phyloP scores from a whole-genome alignment of 1,284 basidiomycete species.

The Waitea zeae region DNA sequence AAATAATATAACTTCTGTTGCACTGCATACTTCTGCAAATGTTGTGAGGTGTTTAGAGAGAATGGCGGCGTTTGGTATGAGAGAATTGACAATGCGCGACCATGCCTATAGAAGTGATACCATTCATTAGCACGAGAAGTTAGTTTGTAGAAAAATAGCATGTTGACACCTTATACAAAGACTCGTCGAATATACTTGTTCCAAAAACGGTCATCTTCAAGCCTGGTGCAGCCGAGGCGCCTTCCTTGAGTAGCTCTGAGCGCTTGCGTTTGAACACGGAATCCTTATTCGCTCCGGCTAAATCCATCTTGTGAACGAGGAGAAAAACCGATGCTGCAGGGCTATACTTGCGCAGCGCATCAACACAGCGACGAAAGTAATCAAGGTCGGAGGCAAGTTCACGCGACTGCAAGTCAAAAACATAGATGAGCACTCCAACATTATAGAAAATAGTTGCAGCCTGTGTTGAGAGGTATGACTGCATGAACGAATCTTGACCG shows the following conservation, averaged over 20 bases:
- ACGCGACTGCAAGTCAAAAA: slow-evolving; percentile 70
- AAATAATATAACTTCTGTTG: slow-evolving; percentile 90
- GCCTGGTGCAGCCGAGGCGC: slow-evolving; percentile 20
- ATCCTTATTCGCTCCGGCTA: slow-evolving; percentile 43
- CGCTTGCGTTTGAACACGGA: slow-evolving; percentile 50
- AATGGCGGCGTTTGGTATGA: slow-evolving; percentile 88
- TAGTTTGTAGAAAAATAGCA: no score
- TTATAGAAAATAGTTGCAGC: slow-evolving; percentile 88
- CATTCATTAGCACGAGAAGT: slow-evolving; percentile 3
- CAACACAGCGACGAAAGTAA: slow-evolving; percentile 79
- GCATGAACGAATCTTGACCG: slow-evolving; percentile 96
- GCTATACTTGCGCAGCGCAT: slow-evolving; percentile 59
- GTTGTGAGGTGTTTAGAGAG: slow-evolving; percentile 76
- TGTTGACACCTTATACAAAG: slow-evolving; percentile 85
- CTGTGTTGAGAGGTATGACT: slow-evolving; percentile 84
- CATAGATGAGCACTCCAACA: slow-evolving; percentile 95
- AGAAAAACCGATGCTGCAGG: slow-evolving; percentile 80
- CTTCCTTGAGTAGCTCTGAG: slow-evolving; percentile 49
- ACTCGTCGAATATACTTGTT: slow-evolving; percentile 98
- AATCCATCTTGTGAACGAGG: slow-evolving; percentile 95
- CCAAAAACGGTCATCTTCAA: slow-evolving; percentile 57
- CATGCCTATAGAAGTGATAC: slow-evolving; percentile 50
- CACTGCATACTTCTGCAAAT: slow-evolving; percentile 73
- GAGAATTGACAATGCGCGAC: slow-evolving; percentile 92
- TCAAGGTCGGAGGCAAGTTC: slow-evolving; percentile 65